Conservation (phyloP, 1,284 basidiomycete genomes). For the Inonotus hispidus region DNA sequence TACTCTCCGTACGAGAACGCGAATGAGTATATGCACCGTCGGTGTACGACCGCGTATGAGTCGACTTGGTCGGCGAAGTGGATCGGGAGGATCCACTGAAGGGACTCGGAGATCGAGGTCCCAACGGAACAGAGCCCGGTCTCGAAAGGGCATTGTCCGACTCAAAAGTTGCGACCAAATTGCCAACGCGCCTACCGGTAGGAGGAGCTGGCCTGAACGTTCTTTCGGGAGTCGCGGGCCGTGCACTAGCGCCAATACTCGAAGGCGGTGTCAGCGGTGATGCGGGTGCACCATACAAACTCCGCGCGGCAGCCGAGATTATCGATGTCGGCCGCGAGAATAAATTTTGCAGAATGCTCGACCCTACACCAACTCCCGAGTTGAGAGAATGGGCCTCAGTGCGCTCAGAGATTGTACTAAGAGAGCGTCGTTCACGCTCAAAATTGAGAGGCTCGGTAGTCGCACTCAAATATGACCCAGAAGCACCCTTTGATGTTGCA, state of each 20-base stretch:
- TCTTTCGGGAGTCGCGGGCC: conserved; percentile 18
- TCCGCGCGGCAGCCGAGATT: conserved; percentile 14
- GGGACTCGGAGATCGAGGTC: conserved; percentile 46
- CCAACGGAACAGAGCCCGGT: conserved; percentile 26
- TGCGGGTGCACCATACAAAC: conserved; percentile 12
- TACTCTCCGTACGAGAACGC: conserved; percentile 1
- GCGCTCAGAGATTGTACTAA: conserved; percentile 59
- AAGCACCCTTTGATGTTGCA: conserved; percentile 16
- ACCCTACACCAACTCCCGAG: conserved; percentile 2
- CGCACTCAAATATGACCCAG: conserved; percentile 23
- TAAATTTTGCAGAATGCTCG: conserved; percentile 12
- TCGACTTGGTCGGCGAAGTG: conserved; percentile 16
- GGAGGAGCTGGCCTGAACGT: conserved; percentile 37
- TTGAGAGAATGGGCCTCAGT: conserved; percentile 8
- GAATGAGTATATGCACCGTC: conserved; percentile 4
- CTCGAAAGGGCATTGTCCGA: conserved; percentile 35
- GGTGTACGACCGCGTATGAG: conserved; percentile 9
- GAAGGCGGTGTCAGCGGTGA: conserved; percentile 14
- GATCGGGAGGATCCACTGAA: conserved; percentile 17
- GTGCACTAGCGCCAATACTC: neutral
- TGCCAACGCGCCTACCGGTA: conserved; percentile 54
- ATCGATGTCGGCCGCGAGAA: conserved; percentile 15
- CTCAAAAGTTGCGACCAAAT: conserved; percentile 73
- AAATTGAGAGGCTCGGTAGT: conserved; percentile 31
- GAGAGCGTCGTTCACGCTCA: conserved; percentile 35